Conservation (phyloP, 257 asterid genomes). For the Paraleonurus japonicus region DNA sequence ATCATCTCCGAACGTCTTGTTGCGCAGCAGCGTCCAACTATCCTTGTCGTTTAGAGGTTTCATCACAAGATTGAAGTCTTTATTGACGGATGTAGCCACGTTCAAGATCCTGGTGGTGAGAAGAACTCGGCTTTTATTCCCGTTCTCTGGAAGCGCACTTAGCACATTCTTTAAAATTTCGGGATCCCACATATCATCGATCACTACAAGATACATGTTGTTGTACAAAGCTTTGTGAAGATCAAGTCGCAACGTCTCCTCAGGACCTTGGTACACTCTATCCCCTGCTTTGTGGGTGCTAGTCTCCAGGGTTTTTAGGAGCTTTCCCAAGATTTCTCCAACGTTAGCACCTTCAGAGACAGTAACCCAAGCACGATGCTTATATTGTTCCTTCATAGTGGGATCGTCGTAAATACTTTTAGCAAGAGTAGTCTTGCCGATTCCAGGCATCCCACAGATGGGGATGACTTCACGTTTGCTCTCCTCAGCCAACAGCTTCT, state of each 20-base stretch:
- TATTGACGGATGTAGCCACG: neutral
- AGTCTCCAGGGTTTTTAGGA: neutral
- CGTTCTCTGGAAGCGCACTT: neutral
- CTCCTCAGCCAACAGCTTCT: neutral
- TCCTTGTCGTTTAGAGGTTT: neutral
- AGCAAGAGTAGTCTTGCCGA: conserved; percentile 43
- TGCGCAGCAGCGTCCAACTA: conserved; percentile 27
- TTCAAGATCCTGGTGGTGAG: conserved; percentile 9
- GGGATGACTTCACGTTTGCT: neutral
- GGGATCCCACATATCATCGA: conserved; percentile 30
- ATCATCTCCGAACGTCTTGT: neutral
- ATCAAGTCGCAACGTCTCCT: neutral
- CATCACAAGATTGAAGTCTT: neutral
- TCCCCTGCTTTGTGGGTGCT: neutral
- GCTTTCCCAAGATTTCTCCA: neutral
- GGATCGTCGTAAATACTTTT: conserved; percentile 24
- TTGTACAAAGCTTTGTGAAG: neutral
- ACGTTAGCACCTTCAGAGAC: conserved; percentile 7
- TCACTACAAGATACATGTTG: conserved; percentile 19
- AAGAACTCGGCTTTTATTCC: conserved; percentile 25
- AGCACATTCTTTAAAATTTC: conserved; percentile 13
- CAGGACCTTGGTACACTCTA: neutral
- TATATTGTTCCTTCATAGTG: neutral
- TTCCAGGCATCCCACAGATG: neutral
- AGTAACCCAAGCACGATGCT: conserved; percentile 37